Evolutionary conservation across 768 basidiomycete genomes (phyloP).

Genomic region (Exidia glandulosa): DNA sequence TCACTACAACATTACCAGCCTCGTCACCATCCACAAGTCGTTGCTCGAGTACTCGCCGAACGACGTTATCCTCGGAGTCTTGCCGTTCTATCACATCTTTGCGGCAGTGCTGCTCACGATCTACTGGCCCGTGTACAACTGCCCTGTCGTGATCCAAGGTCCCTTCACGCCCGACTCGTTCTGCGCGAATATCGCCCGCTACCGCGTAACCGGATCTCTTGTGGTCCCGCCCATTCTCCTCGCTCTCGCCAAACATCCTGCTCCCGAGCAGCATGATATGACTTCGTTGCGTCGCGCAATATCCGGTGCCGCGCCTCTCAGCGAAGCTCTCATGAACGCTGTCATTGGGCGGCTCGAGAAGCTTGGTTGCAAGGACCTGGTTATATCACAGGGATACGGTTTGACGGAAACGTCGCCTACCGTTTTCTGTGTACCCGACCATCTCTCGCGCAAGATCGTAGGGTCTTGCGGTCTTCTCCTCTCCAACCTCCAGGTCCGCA

Average conservation of each 20-base stretch:
- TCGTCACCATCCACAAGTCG: constrained; percentile 38
- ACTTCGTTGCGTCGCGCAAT: constrained; percentile 44
- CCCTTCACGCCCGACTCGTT: constrained; percentile 59
- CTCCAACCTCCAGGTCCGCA: constrained; percentile 63
- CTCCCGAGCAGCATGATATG: constrained; percentile 54
- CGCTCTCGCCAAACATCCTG: constrained; percentile 56
- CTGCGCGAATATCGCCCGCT: constrained; percentile 52
- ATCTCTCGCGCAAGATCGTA: constrained; percentile 35
- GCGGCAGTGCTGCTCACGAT: background rate
- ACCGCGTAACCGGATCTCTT: constrained; percentile 45
- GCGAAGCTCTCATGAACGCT: constrained; percentile 44
- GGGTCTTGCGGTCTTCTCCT: constrained; percentile 55
- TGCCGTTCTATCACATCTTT: constrained; percentile 35
- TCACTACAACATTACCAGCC: constrained; percentile 48
- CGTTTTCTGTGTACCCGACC: constrained; percentile 40
- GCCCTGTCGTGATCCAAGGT: constrained; percentile 16
- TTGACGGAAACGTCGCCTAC: constrained; percentile 78
- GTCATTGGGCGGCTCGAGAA: constrained; percentile 31
- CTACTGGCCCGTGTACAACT: constrained; percentile 2
- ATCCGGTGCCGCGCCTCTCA: constrained; percentile 76
- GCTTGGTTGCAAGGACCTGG: background rate
- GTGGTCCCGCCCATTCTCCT: constrained; percentile 83
- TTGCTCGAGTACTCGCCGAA: constrained; percentile 30
- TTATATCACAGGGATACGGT: constrained; percentile 44
- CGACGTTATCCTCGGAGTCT: constrained; percentile 49